Evolutionary conservation across 129 eudicot species (phyloP).

Genomic region (Centaurea solstitialis): DNA sequence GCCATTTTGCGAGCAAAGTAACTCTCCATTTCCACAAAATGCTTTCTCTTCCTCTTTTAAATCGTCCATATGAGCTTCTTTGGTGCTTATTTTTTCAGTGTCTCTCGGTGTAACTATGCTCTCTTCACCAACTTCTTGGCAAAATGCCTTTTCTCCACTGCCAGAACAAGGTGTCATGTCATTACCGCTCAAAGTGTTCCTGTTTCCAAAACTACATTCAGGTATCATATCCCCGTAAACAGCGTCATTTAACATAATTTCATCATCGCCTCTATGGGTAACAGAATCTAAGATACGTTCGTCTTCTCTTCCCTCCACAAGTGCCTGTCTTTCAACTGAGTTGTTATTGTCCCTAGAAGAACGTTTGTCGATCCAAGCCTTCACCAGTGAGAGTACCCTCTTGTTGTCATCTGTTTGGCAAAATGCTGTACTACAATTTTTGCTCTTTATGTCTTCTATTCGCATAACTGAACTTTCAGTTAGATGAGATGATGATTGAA

Average conservation of each 20-base stretch:
- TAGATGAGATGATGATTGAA: slow-evolving; percentile 23
- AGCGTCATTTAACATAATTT: slow-evolving; percentile 2
- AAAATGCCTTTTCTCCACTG: slow-evolving; percentile 9
- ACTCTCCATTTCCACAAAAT: slow-evolving; percentile 23
- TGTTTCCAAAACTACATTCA: neutral
- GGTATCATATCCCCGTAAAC: slow-evolving; percentile 13
- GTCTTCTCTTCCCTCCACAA: slow-evolving; percentile 7
- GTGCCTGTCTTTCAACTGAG: slow-evolving; percentile 6
- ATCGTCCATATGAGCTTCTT: slow-evolving; percentile 26
- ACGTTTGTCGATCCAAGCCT: slow-evolving; percentile 28
- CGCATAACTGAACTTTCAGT: slow-evolving; percentile 20
- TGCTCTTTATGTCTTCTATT: slow-evolving; percentile 24
- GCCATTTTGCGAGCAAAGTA: slow-evolving; percentile 15
- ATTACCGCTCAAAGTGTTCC: slow-evolving; percentile 11
- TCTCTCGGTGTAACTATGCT: slow-evolving; percentile 21
- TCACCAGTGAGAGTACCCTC: slow-evolving; percentile 23
- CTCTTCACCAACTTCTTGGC: slow-evolving; percentile 31
- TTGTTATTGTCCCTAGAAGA: slow-evolving; percentile 23
- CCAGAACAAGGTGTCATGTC: slow-evolving; percentile 16
- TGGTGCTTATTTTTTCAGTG: slow-evolving; percentile 17
- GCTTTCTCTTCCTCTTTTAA: slow-evolving; percentile 25
- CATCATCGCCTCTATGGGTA: slow-evolving; percentile 12
- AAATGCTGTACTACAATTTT: slow-evolving; percentile 25
- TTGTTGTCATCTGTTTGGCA: slow-evolving; percentile 30
- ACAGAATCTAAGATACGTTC: neutral